Evolutionary conservation across 139 green algal species (phyloP), one percentile per base, ranked within the genome.

Genomic region (Pycnococcus provasolii): DNA sequence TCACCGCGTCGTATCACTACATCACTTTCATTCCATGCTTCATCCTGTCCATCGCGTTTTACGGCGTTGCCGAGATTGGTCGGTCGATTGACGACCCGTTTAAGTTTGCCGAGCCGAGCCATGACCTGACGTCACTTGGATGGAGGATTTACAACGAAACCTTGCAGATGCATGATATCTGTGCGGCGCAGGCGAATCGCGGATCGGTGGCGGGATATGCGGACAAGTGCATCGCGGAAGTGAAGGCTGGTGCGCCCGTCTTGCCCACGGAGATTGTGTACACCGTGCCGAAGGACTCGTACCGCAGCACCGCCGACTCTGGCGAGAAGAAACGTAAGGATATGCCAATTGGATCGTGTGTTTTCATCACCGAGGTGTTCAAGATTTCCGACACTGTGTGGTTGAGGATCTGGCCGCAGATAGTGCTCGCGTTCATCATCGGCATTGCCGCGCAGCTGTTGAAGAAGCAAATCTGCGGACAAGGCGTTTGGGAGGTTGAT

Each of bases 61-160:
- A 73, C 43, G 67, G 67, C 2, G 39, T 73, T 6, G 41, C 7
- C 9, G 58, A 48, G 13, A 45, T 73, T 40, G 55, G 50, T 1
- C 46, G 48, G 11, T 41, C 7, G 7, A 58, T 73, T 7, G 47
- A 62, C n/a, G n/a, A 66, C 11, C 67, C 67, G n/a, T 73, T 73
- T 57, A 44, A 50, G 1, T 73, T 43, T 42, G 5, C 11, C 4
- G 42, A 61, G 47, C 44, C 43, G n/a, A 45, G 6, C n/a, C 15
- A 57, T 46, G 58, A 73, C 53, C 11, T 73, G 37, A 59, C 67
- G 57, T 46, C 4, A 1, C 37, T 67, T 1, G 67, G 67, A 9
- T 11, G 9, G 48, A 9, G 48, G 9, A 37, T 11, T 9, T 55
- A 55, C 48, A 9, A 55, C 11, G 48, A 55, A 11, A 55, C 48